Percentiles rank a stretch among this genome's conserved stretches.
Conservation (phyloP, 2,329 filamentous ascomycete genomes). For the Colletotrichum navitas region DNA sequence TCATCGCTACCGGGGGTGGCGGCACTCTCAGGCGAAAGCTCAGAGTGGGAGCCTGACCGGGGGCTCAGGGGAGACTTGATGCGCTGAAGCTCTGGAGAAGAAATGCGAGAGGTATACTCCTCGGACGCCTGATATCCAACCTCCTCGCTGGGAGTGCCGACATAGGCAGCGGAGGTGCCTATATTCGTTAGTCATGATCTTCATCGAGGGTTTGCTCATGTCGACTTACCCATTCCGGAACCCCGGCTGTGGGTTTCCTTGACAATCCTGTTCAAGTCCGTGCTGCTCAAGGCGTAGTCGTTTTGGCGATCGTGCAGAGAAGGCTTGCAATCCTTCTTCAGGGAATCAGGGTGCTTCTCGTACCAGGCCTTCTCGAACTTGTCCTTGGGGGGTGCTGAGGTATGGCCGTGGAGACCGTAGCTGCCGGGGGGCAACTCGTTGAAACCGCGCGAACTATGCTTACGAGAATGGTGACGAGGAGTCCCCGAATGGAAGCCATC, state of each 20-base stretch:
- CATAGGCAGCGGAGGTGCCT: conserved; percentile 74
- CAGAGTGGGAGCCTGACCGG: conserved; percentile 45
- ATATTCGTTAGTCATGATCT: conserved; percentile 46
- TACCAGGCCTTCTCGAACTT: conserved; percentile 94
- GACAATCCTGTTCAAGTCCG: conserved; percentile 91
- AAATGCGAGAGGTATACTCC: conserved; percentile 82
- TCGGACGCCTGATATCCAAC: conserved; percentile 90
- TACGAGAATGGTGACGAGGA: conserved; percentile 73
- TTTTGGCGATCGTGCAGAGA: conserved; percentile 67
- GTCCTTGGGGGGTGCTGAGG: conserved; percentile 72
- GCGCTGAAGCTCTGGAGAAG: conserved; percentile 59
- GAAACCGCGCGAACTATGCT: conserved; percentile 78
- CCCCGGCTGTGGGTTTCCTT: conserved; percentile 73
- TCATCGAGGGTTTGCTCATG: background rate
- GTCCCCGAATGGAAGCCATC: conserved; percentile 53
- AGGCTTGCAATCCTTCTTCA: conserved; percentile 77
- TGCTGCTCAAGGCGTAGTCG: conserved; percentile 89
- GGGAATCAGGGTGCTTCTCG: conserved; percentile 87
- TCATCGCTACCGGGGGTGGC: conserved; percentile 60
- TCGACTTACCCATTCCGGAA: conserved; percentile 62
- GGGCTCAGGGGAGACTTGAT: conserved; percentile 48
- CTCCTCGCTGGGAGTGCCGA: conserved; percentile 88
- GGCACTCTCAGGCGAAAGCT: conserved; percentile 46
- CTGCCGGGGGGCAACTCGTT: conserved; percentile 82
- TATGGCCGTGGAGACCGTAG: conserved; percentile 91